Percentiles rank a stretch among this genome's conserved stretches.
phyloP scores from a whole-genome alignment of 2,329 filamentous ascomycete genomes.

The Diaporthe sp. region DNA sequence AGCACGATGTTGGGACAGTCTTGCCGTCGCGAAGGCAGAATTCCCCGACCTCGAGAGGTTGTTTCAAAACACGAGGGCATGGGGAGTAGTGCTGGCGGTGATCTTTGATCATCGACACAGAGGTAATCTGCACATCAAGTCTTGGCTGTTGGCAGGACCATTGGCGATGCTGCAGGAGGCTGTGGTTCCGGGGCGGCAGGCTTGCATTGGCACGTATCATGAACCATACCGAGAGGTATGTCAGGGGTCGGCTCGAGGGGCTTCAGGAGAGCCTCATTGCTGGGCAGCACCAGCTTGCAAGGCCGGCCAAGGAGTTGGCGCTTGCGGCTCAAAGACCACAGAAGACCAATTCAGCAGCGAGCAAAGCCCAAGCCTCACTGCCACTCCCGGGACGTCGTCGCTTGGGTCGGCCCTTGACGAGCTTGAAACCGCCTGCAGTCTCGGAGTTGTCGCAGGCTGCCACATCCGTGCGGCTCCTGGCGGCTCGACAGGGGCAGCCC shows the following conservation, averaged over 20 bases:
- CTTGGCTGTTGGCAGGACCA: conserved; percentile 17
- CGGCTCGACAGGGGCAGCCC: conserved; percentile 24
- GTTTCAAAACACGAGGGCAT: conserved; percentile 26
- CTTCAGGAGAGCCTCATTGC: conserved; percentile 16
- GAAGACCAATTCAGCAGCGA: not conserved
- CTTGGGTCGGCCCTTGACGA: conserved; percentile 19
- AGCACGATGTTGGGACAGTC: not conserved
- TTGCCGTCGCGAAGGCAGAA: not conserved
- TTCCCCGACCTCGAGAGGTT: not conserved
- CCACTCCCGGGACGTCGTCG: conserved; percentile 2
- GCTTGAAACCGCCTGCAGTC: conserved; percentile 40
- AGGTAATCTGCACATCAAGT: conserved; percentile 29
- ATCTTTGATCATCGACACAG: conserved; percentile 18
- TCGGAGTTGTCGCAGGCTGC: conserved; percentile 41
- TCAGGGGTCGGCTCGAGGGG: not conserved
- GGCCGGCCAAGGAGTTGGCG: conserved; percentile 1
- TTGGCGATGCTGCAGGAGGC: conserved; percentile 12
- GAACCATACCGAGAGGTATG: conserved; percentile 19
- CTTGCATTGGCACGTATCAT: conserved; percentile 27
- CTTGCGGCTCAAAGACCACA: not conserved
- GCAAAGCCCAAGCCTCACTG: not conserved
- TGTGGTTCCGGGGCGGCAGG: conserved; percentile 2
- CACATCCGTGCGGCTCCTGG: conserved; percentile 37
- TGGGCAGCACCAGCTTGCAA: not conserved
- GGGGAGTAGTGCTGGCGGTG: conserved; percentile 8